Conservation (phyloP, 768 basidiomycete species). For the Tubosaeta sp. region DNA sequence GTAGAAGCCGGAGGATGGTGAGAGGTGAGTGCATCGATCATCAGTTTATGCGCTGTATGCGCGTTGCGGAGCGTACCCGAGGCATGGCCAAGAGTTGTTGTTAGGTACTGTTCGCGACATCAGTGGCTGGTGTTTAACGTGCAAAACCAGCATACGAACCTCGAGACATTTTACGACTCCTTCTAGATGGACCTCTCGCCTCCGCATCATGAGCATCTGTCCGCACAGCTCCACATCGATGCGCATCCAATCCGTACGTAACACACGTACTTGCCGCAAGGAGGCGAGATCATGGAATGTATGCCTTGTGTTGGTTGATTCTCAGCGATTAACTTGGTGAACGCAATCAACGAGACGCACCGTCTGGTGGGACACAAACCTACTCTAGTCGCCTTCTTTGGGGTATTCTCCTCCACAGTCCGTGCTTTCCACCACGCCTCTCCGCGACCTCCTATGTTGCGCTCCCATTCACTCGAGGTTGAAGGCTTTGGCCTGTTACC, state of each 20-base stretch:
- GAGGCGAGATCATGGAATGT: constrained; percentile 62
- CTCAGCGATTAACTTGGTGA: neutral
- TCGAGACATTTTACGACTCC: constrained; percentile 60
- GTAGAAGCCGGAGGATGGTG: constrained; percentile 7
- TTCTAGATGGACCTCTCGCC: constrained; percentile 63
- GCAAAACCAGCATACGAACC: constrained; percentile 31
- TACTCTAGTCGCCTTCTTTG: constrained; percentile 7
- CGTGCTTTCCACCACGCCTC: constrained; percentile 20
- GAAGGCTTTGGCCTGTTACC: constrained; percentile 36
- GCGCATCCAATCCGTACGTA: constrained; percentile 62
- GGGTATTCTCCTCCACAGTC: constrained; percentile 10
- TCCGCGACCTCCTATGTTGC: constrained; percentile 9
- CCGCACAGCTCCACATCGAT: constrained; percentile 79
- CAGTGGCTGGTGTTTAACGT: constrained; percentile 6
- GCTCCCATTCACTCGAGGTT: constrained; percentile 45
- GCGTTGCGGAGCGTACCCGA: constrained; percentile 57
- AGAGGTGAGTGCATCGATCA: constrained; percentile 43
- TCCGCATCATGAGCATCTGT: constrained; percentile 62
- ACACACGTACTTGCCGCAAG: constrained; percentile 43
- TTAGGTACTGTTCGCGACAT: constrained; percentile 40
- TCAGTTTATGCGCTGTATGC: constrained; percentile 48
- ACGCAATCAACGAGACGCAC: constrained; percentile 5
- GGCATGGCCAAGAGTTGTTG: constrained; percentile 47
- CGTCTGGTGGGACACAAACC: constrained; percentile 26
- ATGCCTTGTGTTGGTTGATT: constrained; percentile 40